phyloP scores from a whole-genome alignment of 106 monocot genomes.

The Phalaenopsis equestris region DNA sequence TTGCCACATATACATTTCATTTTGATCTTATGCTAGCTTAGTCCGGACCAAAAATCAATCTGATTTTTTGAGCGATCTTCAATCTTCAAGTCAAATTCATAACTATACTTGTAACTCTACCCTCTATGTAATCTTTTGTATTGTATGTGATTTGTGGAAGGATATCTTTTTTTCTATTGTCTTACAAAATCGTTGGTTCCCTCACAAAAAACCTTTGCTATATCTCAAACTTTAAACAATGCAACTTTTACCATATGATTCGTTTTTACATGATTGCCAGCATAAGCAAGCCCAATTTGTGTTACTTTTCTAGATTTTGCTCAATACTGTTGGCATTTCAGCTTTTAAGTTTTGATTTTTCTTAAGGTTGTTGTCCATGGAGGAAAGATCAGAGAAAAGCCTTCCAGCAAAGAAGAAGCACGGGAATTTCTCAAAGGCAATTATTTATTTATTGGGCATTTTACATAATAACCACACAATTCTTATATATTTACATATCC shows the following conservation, averaged over 20 bases:
- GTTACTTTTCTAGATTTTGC: background rate
- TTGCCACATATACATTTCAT: no score
- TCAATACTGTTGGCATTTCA: background rate
- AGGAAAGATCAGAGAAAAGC: slow-evolving; percentile 86
- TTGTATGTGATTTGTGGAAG: background rate
- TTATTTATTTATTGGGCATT: background rate
- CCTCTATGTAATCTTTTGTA: background rate
- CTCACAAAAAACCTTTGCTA: no score
- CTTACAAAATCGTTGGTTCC: background rate
- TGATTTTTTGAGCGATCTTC: background rate
- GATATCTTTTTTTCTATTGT: background rate
- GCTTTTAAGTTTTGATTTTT: background rate
- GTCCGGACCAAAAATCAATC: background rate
- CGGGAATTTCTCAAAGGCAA: slow-evolving; percentile 80
- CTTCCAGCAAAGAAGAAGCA: slow-evolving; percentile 76
- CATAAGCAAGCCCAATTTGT: background rate
- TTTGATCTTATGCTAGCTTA: background rate
- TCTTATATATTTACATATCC: no score
- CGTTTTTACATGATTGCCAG: background rate
- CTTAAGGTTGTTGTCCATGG: slow-evolving; percentile 88
- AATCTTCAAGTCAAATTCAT: background rate
- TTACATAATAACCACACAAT: no score
- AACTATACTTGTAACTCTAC: no score
- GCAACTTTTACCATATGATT: background rate
- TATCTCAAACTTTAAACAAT: background rate